A percentile compares a stretch with the other conserved stretches of the same genome.
Conservation (phyloP, 2,329 filamentous ascomycete genomes). For the Talaromyces sp. region DNA sequence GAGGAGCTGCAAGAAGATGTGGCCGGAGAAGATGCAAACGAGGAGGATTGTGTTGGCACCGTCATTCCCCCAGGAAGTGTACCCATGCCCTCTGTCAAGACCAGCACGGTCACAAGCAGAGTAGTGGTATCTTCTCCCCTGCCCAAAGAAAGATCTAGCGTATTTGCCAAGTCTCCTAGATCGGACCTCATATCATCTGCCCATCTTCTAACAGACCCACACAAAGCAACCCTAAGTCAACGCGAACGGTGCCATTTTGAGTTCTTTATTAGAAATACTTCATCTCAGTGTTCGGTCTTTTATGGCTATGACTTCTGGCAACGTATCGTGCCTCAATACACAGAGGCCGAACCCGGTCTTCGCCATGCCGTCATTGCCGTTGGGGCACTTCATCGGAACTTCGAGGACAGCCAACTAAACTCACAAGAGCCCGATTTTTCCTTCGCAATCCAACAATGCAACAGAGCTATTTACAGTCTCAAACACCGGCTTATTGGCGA, state of each 20-base stretch:
- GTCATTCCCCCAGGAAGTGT: too few relatives aligned
- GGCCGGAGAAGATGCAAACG: neutral
- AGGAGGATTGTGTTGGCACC: neutral
- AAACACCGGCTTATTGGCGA: slow-evolving; percentile 13
- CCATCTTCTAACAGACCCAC: neutral
- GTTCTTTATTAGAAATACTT: slow-evolving; percentile 10
- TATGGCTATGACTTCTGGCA: slow-evolving; percentile 11
- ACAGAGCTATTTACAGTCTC: slow-evolving; percentile 19
- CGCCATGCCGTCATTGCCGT: slow-evolving; percentile 15
- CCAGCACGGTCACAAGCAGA: neutral
- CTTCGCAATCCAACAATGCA: slow-evolving; percentile 21
- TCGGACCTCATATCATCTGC: neutral
- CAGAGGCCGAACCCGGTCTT: slow-evolving; percentile 8
- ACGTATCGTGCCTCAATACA: slow-evolving; percentile 3
- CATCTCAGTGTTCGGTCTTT: slow-evolving; percentile 10
- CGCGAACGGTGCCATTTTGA: slow-evolving; percentile 11
- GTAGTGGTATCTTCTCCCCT: neutral
- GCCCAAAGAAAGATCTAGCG: neutral
- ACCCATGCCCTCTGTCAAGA: neutral
- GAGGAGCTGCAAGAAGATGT: neutral
- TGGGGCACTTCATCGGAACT: slow-evolving; percentile 17
- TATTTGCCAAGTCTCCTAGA: neutral
- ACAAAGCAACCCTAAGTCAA: slow-evolving; percentile 1
- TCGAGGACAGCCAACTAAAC: slow-evolving; percentile 15
- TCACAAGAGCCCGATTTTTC: neutral